Conservation (phyloP, 2,329 filamentous ascomycete species). For the Leptographium radiaticola region DNA sequence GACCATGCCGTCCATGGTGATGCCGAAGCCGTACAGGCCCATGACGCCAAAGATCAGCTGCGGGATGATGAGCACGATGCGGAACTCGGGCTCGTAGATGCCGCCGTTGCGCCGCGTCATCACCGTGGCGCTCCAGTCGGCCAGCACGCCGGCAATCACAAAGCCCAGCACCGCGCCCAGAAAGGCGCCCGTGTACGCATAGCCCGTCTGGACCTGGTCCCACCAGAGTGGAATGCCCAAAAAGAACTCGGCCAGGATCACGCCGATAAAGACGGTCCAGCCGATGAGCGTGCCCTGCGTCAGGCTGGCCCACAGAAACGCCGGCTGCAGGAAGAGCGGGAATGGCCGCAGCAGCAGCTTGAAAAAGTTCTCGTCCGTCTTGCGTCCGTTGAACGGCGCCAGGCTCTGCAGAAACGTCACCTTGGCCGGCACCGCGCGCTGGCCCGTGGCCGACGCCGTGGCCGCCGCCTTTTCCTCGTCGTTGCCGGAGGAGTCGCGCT, state of each 20-base stretch:
- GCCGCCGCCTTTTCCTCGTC: slow-evolving; percentile 6
- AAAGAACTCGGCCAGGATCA: slow-evolving; percentile 72
- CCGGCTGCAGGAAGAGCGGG: slow-evolving; percentile 71
- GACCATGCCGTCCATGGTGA: slow-evolving; percentile 50
- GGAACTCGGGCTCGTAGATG: slow-evolving; percentile 84
- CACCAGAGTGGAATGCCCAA: slow-evolving; percentile 72
- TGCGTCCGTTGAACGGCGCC: slow-evolving; percentile 65
- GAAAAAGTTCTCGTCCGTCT: slow-evolving; percentile 63
- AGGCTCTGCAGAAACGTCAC: slow-evolving; percentile 50
- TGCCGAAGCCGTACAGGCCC: slow-evolving; percentile 75
- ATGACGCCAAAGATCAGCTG: slow-evolving; percentile 66
- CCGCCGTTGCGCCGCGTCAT: slow-evolving; percentile 67
- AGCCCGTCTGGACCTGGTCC: slow-evolving; percentile 69
- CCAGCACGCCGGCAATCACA: slow-evolving; percentile 55
- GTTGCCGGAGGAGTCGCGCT: slow-evolving; percentile 6
- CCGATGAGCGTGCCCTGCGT: slow-evolving; percentile 86
- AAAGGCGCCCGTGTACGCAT: slow-evolving; percentile 76
- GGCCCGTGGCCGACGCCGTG: neutral
- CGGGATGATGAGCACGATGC: slow-evolving; percentile 69
- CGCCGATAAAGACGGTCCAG: slow-evolving; percentile 88
- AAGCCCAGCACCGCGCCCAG: slow-evolving; percentile 72
- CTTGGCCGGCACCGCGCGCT: slow-evolving; percentile 22
- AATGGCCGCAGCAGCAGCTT: slow-evolving; percentile 59
- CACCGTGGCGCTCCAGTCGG: slow-evolving; percentile 57
- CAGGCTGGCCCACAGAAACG: slow-evolving; percentile 65